Base-by-base conservation (phyloP, 2,329 filamentous ascomycete genomes). In the Nakataea oryzae region DNA sequence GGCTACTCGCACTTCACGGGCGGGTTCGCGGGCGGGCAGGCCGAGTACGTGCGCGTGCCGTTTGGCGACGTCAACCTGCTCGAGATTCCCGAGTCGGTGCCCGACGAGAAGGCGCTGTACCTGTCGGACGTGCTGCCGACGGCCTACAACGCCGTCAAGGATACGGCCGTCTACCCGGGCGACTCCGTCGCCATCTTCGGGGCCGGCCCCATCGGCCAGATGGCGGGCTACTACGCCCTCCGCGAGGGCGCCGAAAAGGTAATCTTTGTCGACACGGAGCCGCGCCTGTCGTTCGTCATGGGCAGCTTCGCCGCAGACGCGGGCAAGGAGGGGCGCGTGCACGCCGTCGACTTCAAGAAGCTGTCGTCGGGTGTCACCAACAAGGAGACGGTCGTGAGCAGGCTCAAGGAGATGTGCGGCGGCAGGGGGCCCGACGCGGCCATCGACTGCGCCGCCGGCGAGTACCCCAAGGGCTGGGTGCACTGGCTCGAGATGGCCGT, bases 141-240 rank as follows among this genome's bases (percentile, higher is more conserved):
- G 0, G 87, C 86, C 12, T 96, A 90, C 81, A 87, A 96, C 70
- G 86, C 84, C 60, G 90, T 96, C 50, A 87, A 92, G 55, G 91
- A 96, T 69, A 96, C 91, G 0, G 88, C 85, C 1, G 88, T 96
- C n/a, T 86, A 90, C 65, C 79, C 87, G 41, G 85, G 83, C 14
- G 91, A 96, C 67, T 78, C 86, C 2, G 91, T 96, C 1, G 91
- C 90, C 41, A 86, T 96, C 64, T 96, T 90, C 64, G 91, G 91
- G n/a, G 90, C 87, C 0, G 91, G 91, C 0, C 92, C 91, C 0
- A 90, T 96, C 60, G 91, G 92, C 0, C 90, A 96, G 69, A 95
- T 96, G 88, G 84, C 81, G 2, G 89, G 87, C 1, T 79, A 90
- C 61, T 96, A 93, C 75, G 85, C 87, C 0, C 78, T 90, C 62